These are phyloP conservation scores for Exophiala sp. DNA, from an alignment of 2,329 filamentous ascomycete species.

Conservation along the genomic window DNA sequence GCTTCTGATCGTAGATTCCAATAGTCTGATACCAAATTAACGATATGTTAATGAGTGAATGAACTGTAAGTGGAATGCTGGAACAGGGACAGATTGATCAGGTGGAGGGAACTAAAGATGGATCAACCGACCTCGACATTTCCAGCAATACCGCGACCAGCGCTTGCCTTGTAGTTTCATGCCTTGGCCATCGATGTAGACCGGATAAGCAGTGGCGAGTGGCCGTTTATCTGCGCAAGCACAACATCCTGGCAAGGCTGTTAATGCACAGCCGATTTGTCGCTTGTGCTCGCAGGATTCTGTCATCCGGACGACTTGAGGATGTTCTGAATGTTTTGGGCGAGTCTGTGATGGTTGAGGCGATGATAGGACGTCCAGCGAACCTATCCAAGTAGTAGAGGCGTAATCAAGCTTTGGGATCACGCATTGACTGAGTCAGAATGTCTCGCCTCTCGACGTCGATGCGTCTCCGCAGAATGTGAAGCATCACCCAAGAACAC, in stretches of 20 bases:
- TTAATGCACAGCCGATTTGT: constrained; percentile 23
- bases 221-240: constrained; percentile 27
- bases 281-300: constrained; percentile 25
- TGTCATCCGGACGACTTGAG: constrained; percentile 1
- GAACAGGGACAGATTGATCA: neutral
- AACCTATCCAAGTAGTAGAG: neutral
- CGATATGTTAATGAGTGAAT: constrained; percentile 19
- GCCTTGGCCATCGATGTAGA: constrained; percentile 28
- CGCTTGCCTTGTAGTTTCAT: constrained; percentile 26
- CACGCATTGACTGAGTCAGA: too few relatives aligned
- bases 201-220: constrained; percentile 25
- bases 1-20: constrained; percentile 20
- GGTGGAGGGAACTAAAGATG: neutral
- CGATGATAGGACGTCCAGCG: neutral
- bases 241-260: constrained; percentile 25
- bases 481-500: too few relatives aligned
- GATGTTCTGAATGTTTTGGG: neutral
- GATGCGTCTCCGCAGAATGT: too few relatives aligned
- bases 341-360: neutral
- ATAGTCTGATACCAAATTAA: constrained; percentile 23
- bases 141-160: constrained; percentile 29
- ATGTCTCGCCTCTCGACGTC: too few relatives aligned
- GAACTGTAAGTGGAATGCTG: constrained; percentile 5
- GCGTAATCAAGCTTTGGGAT: too few relatives aligned
- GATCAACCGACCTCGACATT: constrained; percentile 25